Base-by-base conservation (phyloP, 768 basidiomycete genomes). In the Hirschioporus abietinus region DNA sequence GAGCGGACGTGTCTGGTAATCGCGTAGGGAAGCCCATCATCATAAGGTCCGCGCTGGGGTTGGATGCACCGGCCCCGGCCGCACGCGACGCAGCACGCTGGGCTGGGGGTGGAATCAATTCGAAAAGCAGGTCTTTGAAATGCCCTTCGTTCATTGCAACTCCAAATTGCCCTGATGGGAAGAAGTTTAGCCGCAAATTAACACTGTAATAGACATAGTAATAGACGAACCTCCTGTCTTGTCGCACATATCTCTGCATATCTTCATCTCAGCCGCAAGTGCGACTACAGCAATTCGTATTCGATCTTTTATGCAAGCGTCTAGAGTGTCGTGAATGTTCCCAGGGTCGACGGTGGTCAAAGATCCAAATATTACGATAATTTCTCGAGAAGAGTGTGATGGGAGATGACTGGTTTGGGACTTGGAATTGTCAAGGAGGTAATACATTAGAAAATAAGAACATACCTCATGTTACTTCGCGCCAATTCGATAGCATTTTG, bases 401-500 rank as follows among this genome's bases (percentile, higher is more conserved):
- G 97, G 97, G n/a, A 99, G 84, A 74, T 99, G 97, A 71, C 97
- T 99, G 71, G 1, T 66, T 20, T 18, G 36, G 1, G 63, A 68
- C 68, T 68, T 62, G 64, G 67, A 63, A 65, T 63, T 27, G 59
- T 23, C 64, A 52, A 36, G 63, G 24, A 52, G 65, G 64, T 36
- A 17, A 60, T 57, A 58, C 1, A 18, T 60, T 17, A 26, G 52
- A 23, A 63, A 64, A 27, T 30, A 23, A 18, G 36, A 6, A 66
- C 76, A 65, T 72, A 95, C 96, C 86, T 91, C 91, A 99, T 96
- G 70, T 88, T 95, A 67, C 89, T 90, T 68, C 88, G 86, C 5
- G 96, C 96, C 90, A 99, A 96, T 69, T 97, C 93, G n/a, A 99
- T 87, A 0, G 95, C 90, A 74, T 99, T 99, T 78, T 99, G 97